A percentile compares a stretch with the other conserved stretches of the same genome.
phyloP scores from a whole-genome alignment of 2,329 filamentous ascomycete species.

The Tetracladium maxilliforme region DNA sequence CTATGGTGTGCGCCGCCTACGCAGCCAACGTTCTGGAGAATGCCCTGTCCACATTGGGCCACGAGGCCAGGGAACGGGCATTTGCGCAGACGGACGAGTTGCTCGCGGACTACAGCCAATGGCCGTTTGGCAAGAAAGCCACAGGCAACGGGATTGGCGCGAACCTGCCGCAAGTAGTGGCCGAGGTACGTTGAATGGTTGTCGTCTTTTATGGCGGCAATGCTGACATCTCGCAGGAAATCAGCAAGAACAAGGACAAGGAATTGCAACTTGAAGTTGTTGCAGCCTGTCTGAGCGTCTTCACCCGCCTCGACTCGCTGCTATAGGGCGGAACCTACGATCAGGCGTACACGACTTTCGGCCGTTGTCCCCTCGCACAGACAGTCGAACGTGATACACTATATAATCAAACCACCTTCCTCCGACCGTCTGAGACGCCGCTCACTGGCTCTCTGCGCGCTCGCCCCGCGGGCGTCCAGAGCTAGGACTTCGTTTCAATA shows the following conservation, averaged over 20 bases:
- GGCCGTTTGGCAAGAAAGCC: constrained; percentile 82
- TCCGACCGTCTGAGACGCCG: too few species aligned
- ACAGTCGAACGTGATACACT: too few species aligned
- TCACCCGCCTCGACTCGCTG: constrained; percentile 91
- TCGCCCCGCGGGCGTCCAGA: too few species aligned
- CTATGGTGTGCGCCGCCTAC: constrained; percentile 96
- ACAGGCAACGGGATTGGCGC: constrained; percentile 72
- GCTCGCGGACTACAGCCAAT: constrained; percentile 91
- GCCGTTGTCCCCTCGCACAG: too few species aligned
- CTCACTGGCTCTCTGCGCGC: too few species aligned
- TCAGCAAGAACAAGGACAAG: constrained; percentile 77
- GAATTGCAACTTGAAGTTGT: constrained; percentile 95
- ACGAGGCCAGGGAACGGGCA: constrained; percentile 84
- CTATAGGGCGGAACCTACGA: too few species aligned
- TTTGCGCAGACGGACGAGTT: constrained; percentile 97
- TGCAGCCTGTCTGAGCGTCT: constrained; percentile 90
- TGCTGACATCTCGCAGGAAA: constrained; percentile 35
- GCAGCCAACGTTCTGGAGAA: constrained; percentile 97
- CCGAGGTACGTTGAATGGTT: constrained; percentile 39
- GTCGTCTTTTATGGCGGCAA: constrained; percentile 1
- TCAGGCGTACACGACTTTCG: too few species aligned
- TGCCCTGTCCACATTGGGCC: constrained; percentile 82
- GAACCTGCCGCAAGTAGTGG: constrained; percentile 76
- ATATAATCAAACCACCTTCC: too few species aligned
- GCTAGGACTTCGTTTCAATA: too few species aligned